Evolutionary conservation across 2,329 filamentous ascomycete species (phyloP).

Genomic region (Fusarium haematococcum): DNA sequence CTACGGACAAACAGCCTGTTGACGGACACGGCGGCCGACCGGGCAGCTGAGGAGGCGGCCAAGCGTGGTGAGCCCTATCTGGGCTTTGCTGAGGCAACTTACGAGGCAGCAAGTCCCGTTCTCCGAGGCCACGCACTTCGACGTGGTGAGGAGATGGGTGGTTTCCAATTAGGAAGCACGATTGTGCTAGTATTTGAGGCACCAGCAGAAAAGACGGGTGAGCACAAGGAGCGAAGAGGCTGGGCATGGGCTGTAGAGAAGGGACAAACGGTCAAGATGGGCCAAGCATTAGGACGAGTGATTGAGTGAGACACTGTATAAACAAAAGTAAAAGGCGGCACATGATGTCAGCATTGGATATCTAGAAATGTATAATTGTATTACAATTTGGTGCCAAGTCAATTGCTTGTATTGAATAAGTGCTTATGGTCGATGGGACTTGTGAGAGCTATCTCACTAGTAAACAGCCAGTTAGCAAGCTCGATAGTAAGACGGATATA

Average conservation of each 20-base stretch:
- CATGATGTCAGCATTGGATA: constrained; percentile 22
- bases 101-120: constrained; percentile 79
- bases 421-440: not conserved
- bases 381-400: not conserved
- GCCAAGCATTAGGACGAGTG: constrained; percentile 84
- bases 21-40: constrained; percentile 92
- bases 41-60: constrained; percentile 83
- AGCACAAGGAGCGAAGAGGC: constrained; percentile 70
- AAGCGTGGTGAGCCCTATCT: constrained; percentile 82
- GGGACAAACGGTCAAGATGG: constrained; percentile 90
- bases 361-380: constrained; percentile 28
- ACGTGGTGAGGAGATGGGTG: constrained; percentile 96
- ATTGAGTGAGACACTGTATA: constrained; percentile 56
- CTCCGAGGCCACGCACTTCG: constrained; percentile 86
- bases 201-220: constrained; percentile 70
- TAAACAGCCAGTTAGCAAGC: not conserved
- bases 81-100: constrained; percentile 94
- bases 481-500: not conserved
- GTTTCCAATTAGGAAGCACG: constrained; percentile 94
- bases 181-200: constrained; percentile 98
- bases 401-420: not conserved
- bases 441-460: not conserved
- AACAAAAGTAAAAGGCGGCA: constrained; percentile 14
- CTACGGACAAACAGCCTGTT: constrained; percentile 91
- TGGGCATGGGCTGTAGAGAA: constrained; percentile 90